Conservation (phyloP, 768 basidiomycete species). For the Mycena crocata region DNA sequence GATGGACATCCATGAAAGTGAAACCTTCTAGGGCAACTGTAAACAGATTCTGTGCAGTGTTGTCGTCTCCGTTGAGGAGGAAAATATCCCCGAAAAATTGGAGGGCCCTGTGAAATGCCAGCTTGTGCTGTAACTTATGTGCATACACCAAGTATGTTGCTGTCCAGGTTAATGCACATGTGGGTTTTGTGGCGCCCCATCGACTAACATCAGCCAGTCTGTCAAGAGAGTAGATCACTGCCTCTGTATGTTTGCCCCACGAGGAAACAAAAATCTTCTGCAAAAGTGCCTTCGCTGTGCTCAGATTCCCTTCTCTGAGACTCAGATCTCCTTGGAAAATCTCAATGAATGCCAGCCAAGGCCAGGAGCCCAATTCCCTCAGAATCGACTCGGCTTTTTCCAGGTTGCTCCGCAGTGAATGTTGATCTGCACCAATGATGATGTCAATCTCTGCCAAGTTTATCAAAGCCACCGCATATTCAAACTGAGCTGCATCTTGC, state of each 20-base stretch:
- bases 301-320: neutral
- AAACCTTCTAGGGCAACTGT: neutral
- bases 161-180: neutral
- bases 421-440: neutral
- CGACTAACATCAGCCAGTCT: neutral
- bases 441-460: neutral
- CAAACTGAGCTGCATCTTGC: neutral
- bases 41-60: neutral
- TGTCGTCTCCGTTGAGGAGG: neutral
- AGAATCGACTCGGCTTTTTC: neutral
- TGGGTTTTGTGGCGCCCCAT: neutral
- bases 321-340: neutral
- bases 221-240: neutral
- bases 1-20: neutral
- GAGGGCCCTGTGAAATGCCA: neutral
- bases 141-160: neutral
- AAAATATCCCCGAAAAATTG: constrained; percentile 2
- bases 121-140: neutral
- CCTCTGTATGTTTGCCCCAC: neutral
- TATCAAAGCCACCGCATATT: neutral
- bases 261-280: neutral
- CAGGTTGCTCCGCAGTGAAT: neutral
- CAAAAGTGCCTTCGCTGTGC: neutral
- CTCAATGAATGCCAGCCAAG: too few species aligned
- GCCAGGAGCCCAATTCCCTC: neutral